Conservation (phyloP, 345 rosid species). For the Litchi chinensis region DNA sequence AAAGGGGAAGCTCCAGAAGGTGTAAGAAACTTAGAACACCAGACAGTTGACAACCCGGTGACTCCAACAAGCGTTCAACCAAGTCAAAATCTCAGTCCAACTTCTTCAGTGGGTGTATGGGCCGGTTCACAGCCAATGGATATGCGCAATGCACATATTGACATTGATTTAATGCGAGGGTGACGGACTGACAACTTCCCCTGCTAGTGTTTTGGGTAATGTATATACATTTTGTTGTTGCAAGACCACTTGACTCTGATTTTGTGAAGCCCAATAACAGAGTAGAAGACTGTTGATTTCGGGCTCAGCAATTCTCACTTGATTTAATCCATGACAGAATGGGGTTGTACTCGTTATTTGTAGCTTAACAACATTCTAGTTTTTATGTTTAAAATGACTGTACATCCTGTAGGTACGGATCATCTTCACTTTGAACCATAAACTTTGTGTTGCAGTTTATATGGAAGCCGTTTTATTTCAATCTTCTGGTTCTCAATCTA, state of each 20-base stretch:
- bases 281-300: constrained; percentile 30
- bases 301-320: constrained; percentile 29
- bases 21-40: constrained; percentile 44
- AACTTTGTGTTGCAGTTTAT: neutral
- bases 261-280: constrained; percentile 21
- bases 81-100: constrained; percentile 63
- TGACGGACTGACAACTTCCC: constrained; percentile 57
- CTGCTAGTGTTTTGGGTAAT: constrained; percentile 24
- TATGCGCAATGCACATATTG: constrained; percentile 64
- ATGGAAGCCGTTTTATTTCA: neutral
- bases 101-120: constrained; percentile 67
- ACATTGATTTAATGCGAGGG: constrained; percentile 94
- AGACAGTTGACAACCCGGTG: constrained; percentile 41
- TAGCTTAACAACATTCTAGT: constrained; percentile 36
- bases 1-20: constrained; percentile 57
- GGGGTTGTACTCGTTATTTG: constrained; percentile 33
- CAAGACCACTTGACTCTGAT: constrained; percentile 32
- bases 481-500: neutral
- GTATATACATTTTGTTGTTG: constrained; percentile 41
- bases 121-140: constrained; percentile 71
- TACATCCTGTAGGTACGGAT: neutral
- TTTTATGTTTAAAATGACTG: constrained; percentile 7
- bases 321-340: constrained; percentile 25
- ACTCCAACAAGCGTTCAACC: constrained; percentile 43
- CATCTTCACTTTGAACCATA: neutral